phyloP scores from a whole-genome alignment of 331 rosid genomes.

The Arachis monticola region DNA sequence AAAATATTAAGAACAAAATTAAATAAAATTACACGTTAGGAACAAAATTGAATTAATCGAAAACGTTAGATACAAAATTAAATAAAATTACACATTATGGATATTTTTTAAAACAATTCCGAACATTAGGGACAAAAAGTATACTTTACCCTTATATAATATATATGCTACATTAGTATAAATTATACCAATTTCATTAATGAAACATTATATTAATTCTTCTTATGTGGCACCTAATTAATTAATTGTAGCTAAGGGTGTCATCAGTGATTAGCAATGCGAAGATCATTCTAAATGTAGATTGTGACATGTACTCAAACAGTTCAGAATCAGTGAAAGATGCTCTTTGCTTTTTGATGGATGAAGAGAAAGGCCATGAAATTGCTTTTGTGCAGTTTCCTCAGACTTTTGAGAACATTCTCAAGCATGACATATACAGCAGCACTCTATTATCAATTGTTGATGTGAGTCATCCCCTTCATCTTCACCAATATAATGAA shows the following conservation, averaged over 20 bases:
- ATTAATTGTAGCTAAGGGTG: slow-evolving; percentile 47
- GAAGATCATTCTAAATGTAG: slow-evolving; percentile 53
- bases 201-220: too few species aligned
- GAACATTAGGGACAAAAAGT: too few species aligned
- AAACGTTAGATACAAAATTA: too few species aligned
- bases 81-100: too few species aligned
- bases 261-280: slow-evolving; percentile 71
- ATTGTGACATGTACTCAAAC: slow-evolving; percentile 70
- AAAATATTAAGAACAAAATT: too few species aligned
- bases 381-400: slow-evolving; percentile 65
- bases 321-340: slow-evolving; percentile 51
- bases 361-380: slow-evolving; percentile 58
- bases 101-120: too few species aligned
- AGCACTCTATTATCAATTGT: background rate
- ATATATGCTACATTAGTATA: too few species aligned
- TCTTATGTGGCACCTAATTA: background rate
- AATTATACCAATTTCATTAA: too few species aligned
- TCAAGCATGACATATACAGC: background rate
- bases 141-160: too few species aligned
- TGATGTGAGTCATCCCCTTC: background rate
- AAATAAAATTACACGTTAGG: too few species aligned
- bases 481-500: background rate
- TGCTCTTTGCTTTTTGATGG: slow-evolving; percentile 39
- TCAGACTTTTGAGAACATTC: slow-evolving; percentile 46
- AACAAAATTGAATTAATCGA: too few species aligned